These are phyloP conservation scores for Spathaspora boniae DNA, from an alignment of 805 yeast species.

Conservation along the genomic window DNA sequence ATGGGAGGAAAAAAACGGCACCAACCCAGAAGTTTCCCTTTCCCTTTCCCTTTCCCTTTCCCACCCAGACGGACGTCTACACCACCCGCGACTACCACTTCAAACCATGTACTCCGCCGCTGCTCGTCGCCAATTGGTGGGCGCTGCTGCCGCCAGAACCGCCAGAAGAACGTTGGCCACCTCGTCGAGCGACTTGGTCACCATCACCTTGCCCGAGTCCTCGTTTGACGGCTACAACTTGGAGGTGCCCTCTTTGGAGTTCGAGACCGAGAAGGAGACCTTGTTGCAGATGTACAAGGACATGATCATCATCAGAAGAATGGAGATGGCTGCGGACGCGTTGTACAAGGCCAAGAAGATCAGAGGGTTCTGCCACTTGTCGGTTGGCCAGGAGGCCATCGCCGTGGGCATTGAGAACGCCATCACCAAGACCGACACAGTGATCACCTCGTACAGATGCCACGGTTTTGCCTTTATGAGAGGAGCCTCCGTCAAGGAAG, in stretches of 20 bases:
- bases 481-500: slow-evolving; percentile 87
- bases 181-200: slow-evolving; percentile 32
- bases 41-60: not conserved
- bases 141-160: slow-evolving; percentile 9
- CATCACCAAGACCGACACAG: slow-evolving; percentile 76
- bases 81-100: too few relatives aligned
- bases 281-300: slow-evolving; percentile 93
- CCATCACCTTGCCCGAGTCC: slow-evolving; percentile 67
- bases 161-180: slow-evolving; percentile 35
- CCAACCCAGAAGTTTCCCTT: slow-evolving; percentile 1
- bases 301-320: slow-evolving; percentile 89
- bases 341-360: slow-evolving; percentile 97
- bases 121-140: slow-evolving; percentile 11
- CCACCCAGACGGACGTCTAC: too few relatives aligned
- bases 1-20: too few relatives aligned
- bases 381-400: slow-evolving; percentile 98
- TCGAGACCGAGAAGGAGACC: slow-evolving; percentile 76
- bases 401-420: slow-evolving; percentile 99
- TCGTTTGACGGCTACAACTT: slow-evolving; percentile 86
- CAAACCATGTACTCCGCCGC: slow-evolving; percentile 6
- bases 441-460: slow-evolving; percentile 97
- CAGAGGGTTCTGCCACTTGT: slow-evolving; percentile 98
- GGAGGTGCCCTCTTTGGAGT: slow-evolving; percentile 61
- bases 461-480: slow-evolving; percentile 98
- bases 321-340: slow-evolving; percentile 99